Evolutionary conservation across 176 grass and related monocot genomes (phyloP), one percentile per base, ranked within the genome.

Genomic region (Pharus latifolius): DNA sequence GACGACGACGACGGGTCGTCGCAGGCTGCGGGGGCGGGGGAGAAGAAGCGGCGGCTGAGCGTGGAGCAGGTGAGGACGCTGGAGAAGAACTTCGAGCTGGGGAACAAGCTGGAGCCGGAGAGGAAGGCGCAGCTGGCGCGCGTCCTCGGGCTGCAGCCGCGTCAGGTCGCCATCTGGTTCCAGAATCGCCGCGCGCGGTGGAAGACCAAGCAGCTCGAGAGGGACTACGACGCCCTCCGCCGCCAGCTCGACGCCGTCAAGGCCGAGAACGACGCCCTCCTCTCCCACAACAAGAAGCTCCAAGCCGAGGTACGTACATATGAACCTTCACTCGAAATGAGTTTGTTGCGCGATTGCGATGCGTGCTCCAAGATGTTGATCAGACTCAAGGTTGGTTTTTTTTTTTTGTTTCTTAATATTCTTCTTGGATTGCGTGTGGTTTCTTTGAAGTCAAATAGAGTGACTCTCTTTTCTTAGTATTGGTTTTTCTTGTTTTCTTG

Each of bases 151-250:
- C 45, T 89, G 56, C 80, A 89, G 82, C 86, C 82, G 0, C 51
- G 86, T 0, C 86, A 89, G 75, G 86, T 89, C 12, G 86, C 86
- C 28, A 84, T 89, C 65, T 89, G 86, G 86, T 89, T 89, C 59
- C 86, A 89, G 71, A 89, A 89, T 50, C 86, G 86, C 4, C 86
- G 86, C 24, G 86, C 86, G 1, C 18, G 86, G 51, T 89, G 86
- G 86, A 89, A 89, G 82, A 89, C 82, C 2, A 89, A 85, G 71
- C 65, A 79, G 72, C 86, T 89, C 11, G 86, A 89, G 72, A 83
- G 65, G 29, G 86, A 89, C 65, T 89, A 67, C 45, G 65, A 83
- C 35, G 49, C 53, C 2, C 82, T 89, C 7, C 80, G 71, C 3
- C 53, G 80, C 8, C 80, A 82, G 71, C 45, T 82, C 3, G 79